Evolutionary conservation across 371 early-diverging fungal species (phyloP).

Genomic region (Thermomucor indicae-seudaticae): DNA sequence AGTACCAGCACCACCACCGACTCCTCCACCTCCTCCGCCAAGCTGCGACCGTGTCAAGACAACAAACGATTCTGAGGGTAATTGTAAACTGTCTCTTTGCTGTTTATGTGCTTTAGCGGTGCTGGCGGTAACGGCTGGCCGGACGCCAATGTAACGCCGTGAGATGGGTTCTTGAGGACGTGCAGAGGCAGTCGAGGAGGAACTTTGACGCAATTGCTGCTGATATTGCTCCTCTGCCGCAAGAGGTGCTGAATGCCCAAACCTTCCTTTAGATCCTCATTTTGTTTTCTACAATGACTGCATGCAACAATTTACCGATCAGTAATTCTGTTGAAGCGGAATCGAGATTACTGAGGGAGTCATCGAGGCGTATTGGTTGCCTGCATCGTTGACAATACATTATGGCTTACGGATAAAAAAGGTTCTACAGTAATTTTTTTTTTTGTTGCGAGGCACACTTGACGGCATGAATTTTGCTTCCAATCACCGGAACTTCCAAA

Average conservation of each 20-base stretch:
- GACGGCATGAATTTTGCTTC: too few species aligned
- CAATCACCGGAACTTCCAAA: too few species aligned
- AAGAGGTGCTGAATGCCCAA: slow-evolving; percentile 21
- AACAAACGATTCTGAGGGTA: slow-evolving; percentile 55
- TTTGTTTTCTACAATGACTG: background rate
- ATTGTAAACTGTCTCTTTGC: slow-evolving; percentile 23
- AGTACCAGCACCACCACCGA: too few species aligned
- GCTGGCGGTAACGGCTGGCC: too few species aligned
- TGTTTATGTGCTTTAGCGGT: too few species aligned
- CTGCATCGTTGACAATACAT: background rate
- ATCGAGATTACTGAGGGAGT: background rate
- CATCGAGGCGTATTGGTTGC: background rate
- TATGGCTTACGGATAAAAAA: background rate
- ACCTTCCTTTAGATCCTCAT: background rate
- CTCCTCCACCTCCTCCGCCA: too few species aligned
- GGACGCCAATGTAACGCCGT: slow-evolving; percentile 7
- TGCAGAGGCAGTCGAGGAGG: too few species aligned
- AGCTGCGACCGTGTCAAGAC: slow-evolving; percentile 43
- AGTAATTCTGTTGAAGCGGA: slow-evolving; percentile 7
- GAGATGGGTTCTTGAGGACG: too few species aligned
- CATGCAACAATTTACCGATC: slow-evolving; percentile 25
- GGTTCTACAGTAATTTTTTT: too few species aligned
- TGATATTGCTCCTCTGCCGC: slow-evolving; percentile 25
- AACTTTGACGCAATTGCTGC: slow-evolving; percentile 7
- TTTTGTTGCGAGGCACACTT: too few species aligned